Base-by-base conservation (phyloP, 2,329 filamentous ascomycete species). In the Colletotrichum endophyticum region DNA sequence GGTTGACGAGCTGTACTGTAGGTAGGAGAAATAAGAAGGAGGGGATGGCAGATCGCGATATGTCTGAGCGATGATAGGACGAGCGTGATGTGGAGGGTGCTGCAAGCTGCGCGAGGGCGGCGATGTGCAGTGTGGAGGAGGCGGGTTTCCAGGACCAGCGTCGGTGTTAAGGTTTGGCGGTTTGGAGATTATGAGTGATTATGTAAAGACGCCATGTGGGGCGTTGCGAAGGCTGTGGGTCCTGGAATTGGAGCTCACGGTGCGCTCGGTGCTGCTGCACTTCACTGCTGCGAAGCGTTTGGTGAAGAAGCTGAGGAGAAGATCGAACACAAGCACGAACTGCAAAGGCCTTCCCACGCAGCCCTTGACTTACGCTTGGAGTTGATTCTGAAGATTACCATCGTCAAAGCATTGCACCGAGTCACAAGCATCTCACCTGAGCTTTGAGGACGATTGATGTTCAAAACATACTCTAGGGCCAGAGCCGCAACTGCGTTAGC, bases 21-120 rank as follows among this genome's bases (percentile, higher is more conserved):
- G 59, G 56, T 25, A 39, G 49, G 30, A n/a, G 27, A 16, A 30
- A 28, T 49, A 34, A 67, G 28, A 36, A 27, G 57, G 34, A 44
- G 62, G 61, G 57, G 13, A 25, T 25, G 62, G 73, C 34, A 76
- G 63, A 73, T 76, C 56, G 64, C 44, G 70, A 69, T 76, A 64
- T 59, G 28, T 49, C 64, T 69, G 70, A 49, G 28, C 70, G 70
- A 49, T 64, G 70, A 69, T 68, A 76, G 70, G 70, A 76, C 19
- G 32, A n/a, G 25, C 27, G 57, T 19, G 16, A 56, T 66, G 66
- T 56, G 59, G 67, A 56, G 56, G 39, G 57, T 62, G 66, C 59
- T 32, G 66, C 63, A 69, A 59, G 11, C 27, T 69, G 64, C 66
- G 34, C 36, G 30, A 70, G 39, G 53, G 67, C 70, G 70, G 53